Percentiles rank a stretch among this genome's conserved stretches.
phyloP scores from a whole-genome alignment of 164 flowering plant species.

The Cinnamomum micranthum region DNA sequence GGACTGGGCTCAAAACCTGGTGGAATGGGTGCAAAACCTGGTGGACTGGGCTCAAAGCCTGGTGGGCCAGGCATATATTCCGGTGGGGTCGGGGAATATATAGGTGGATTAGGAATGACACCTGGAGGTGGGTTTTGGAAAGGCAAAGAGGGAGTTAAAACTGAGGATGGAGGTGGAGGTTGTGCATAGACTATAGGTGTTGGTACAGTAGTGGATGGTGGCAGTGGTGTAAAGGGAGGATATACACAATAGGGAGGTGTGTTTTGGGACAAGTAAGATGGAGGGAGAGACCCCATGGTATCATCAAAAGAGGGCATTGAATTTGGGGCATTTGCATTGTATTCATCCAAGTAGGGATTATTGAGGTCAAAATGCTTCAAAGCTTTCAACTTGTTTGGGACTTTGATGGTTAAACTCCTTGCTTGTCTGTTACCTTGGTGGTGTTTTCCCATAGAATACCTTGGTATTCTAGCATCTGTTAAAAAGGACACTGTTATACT shows the following conservation, averaged over 20 bases:
- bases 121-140: slow-evolving; percentile 38
- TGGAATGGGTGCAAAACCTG: slow-evolving; percentile 18
- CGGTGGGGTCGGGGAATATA: slow-evolving; percentile 10
- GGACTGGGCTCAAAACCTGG: slow-evolving; percentile 21
- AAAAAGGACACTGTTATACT: neutral
- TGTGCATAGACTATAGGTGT: slow-evolving; percentile 20
- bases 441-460: slow-evolving; percentile 9
- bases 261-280: slow-evolving; percentile 41
- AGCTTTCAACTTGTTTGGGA: slow-evolving; percentile 24
- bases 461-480: slow-evolving; percentile 47
- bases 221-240: slow-evolving; percentile 46
- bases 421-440: neutral
- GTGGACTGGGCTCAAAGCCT: slow-evolving; percentile 13
- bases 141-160: slow-evolving; percentile 33
- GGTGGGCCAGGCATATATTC: slow-evolving; percentile 8
- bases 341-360: slow-evolving; percentile 13
- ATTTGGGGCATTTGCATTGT: slow-evolving; percentile 53
- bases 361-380: slow-evolving; percentile 26
- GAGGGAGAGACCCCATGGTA: slow-evolving; percentile 29
- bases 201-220: slow-evolving; percentile 39
- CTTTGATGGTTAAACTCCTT: slow-evolving; percentile 12
- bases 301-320: slow-evolving; percentile 52
- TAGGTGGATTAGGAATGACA: slow-evolving; percentile 10
- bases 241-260: slow-evolving; percentile 52
- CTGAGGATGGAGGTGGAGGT: slow-evolving; percentile 26